A percentile compares a stretch with the other conserved stretches of the same genome.
These are phyloP conservation scores for Paraconiothyrium sp. DNA, from an alignment of 2,329 filamentous ascomycete genomes.

Conservation along the genomic window DNA sequence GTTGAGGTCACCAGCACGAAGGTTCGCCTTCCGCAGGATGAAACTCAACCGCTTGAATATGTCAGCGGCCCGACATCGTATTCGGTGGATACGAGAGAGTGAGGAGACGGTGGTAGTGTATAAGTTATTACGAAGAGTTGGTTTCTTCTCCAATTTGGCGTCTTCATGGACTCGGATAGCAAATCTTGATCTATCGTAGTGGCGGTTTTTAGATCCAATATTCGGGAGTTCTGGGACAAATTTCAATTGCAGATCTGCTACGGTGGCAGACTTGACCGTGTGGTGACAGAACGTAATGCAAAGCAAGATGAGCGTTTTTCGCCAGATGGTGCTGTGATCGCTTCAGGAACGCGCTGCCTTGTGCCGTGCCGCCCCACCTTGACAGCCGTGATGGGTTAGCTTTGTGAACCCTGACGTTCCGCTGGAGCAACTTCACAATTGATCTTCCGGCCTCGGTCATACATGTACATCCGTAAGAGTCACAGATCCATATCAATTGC, in stretches of 20 bases:
- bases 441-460: not conserved
- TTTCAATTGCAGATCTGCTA: not conserved
- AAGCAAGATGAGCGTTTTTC: not conserved
- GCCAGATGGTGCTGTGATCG: not conserved
- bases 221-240: not conserved
- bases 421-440: not conserved
- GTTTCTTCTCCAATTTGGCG: not conserved
- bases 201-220: not conserved
- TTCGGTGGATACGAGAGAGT: constrained; percentile 26
- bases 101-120: not conserved
- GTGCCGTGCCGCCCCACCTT: constrained; percentile 2
- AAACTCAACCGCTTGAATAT: constrained; percentile 28
- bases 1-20: constrained; percentile 29
- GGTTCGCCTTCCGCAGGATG: constrained; percentile 30
- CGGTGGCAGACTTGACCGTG: too few species aligned
- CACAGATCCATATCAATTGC: not conserved
- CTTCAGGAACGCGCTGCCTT: not conserved
- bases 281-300: not conserved
- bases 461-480: not conserved
- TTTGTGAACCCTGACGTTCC: not conserved
- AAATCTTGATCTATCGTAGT: not conserved
- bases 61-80: constrained; percentile 22
- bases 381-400: constrained; percentile 4
- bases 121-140: too few species aligned
- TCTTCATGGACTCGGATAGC: too few species aligned